These are phyloP conservation scores for Umbellularia californica DNA, from an alignment of 164 flowering plant species.

Conservation along the genomic window DNA sequence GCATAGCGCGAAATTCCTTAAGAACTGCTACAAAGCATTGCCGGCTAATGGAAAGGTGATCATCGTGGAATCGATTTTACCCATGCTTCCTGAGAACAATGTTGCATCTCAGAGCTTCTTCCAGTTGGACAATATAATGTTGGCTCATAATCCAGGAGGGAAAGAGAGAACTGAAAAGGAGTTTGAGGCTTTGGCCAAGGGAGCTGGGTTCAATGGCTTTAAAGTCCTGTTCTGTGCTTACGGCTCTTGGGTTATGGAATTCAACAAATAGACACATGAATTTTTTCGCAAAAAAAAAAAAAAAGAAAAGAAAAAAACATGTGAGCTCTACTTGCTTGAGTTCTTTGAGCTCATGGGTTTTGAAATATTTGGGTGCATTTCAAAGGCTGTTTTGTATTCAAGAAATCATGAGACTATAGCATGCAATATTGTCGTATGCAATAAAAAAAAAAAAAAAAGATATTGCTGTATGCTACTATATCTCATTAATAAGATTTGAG, in stretches of 20 bases:
- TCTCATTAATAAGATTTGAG: too few species aligned
- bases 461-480: too few species aligned
- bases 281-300: too few species aligned
- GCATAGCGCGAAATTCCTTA: conserved; percentile 13
- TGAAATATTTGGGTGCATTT: too few species aligned
- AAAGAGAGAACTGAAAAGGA: conserved; percentile 26
- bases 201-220: conserved; percentile 12
- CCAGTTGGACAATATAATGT: conserved; percentile 11
- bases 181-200: conserved; percentile 15
- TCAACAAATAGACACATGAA: conserved; percentile 6
- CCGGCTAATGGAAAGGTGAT: conserved; percentile 26
- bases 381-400: too few species aligned
- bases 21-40: conserved; percentile 26
- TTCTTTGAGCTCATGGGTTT: too few species aligned
- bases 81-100: neutral
- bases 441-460: too few species aligned
- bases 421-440: too few species aligned
- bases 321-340: too few species aligned
- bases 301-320: too few species aligned
- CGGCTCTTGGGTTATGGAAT: conserved; percentile 21
- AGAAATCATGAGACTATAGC: too few species aligned
- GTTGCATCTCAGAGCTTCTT: neutral
- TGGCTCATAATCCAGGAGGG: conserved; percentile 16
- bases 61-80: conserved; percentile 5
- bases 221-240: conserved; percentile 9